These are phyloP conservation scores for Mentha longifolia DNA, from an alignment of 257 asterid species.

Conservation along the genomic window DNA sequence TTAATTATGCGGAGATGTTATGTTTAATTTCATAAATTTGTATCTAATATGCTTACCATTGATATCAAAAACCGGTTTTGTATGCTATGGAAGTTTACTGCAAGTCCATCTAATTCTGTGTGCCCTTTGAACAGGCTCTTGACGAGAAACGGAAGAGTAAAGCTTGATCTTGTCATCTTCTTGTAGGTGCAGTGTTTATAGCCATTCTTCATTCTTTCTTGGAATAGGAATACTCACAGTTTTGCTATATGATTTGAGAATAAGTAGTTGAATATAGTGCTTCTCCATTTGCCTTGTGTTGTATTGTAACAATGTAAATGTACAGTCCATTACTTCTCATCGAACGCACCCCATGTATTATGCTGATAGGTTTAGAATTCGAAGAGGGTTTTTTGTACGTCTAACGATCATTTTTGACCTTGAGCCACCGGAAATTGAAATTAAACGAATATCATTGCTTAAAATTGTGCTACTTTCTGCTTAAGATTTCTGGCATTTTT, in stretches of 20 bases:
- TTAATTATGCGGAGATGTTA: background rate
- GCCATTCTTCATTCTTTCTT: conserved; percentile 67
- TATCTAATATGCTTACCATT: no score
- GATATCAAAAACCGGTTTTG: background rate
- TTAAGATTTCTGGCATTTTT: no score
- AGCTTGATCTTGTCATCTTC: conserved; percentile 42
- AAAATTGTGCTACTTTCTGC: no score
- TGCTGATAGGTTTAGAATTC: conserved; percentile 19
- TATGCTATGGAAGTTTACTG: background rate
- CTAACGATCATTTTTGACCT: conserved; percentile 34
- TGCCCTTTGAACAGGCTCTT: conserved; percentile 59
- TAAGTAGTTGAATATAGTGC: conserved; percentile 34
- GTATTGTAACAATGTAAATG: conserved; percentile 41
- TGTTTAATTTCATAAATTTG: background rate
- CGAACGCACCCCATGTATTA: conserved; percentile 3
- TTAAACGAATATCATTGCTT: background rate
- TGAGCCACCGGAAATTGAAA: background rate
- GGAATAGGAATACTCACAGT: conserved; percentile 46
- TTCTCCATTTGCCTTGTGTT: conserved; percentile 11
- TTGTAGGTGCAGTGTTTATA: conserved; percentile 45
- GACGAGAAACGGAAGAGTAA: conserved; percentile 86
- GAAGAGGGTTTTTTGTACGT: conserved; percentile 32
- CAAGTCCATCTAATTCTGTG: background rate
- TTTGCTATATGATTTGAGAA: conserved; percentile 46
- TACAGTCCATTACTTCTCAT: conserved; percentile 38